Conservation (phyloP, 2,329 filamentous ascomycete genomes). For the Polytolypa hystricis region DNA sequence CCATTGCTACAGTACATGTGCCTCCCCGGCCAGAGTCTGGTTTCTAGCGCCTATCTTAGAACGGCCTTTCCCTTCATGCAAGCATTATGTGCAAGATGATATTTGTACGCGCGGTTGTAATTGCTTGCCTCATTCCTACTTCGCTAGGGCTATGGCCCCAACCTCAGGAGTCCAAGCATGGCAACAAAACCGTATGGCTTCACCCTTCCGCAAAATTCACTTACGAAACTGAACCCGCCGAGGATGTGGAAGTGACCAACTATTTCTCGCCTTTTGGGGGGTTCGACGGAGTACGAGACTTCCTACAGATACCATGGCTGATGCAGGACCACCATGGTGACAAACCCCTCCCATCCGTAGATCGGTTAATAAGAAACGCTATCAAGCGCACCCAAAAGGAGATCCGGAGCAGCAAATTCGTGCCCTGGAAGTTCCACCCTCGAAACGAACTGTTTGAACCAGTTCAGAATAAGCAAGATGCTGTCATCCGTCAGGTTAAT, state of each 20-base stretch:
- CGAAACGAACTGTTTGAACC: slow-evolving; percentile 18
- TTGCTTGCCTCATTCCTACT: slow-evolving; percentile 1
- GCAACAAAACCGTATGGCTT: slow-evolving; percentile 10
- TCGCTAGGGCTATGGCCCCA: slow-evolving; percentile 10
- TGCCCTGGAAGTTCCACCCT: slow-evolving; percentile 22
- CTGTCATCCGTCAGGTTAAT: slow-evolving; percentile 14
- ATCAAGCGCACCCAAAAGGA: slow-evolving; percentile 13
- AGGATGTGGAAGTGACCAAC: not conserved
- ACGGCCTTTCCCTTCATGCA: too few relatives aligned
- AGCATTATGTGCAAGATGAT: too few relatives aligned
- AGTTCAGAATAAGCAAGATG: not conserved
- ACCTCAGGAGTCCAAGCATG: slow-evolving; percentile 9
- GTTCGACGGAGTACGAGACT: not conserved
- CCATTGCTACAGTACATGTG: too few relatives aligned
- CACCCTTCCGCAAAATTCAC: slow-evolving; percentile 8
- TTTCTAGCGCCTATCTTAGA: too few relatives aligned
- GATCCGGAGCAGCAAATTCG: slow-evolving; percentile 15
- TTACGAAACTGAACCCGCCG: slow-evolving; percentile 1
- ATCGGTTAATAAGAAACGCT: slow-evolving; percentile 12
- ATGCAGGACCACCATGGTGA: not conserved
- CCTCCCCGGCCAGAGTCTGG: too few relatives aligned
- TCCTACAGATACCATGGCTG: slow-evolving; percentile 2
- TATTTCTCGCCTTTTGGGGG: slow-evolving; percentile 3
- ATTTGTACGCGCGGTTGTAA: too few relatives aligned
- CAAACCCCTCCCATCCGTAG: slow-evolving; percentile 9